A percentile compares a stretch with the other conserved stretches of the same genome.
phyloP scores from a whole-genome alignment of 768 basidiomycete genomes.

The Lentinula boryana region DNA sequence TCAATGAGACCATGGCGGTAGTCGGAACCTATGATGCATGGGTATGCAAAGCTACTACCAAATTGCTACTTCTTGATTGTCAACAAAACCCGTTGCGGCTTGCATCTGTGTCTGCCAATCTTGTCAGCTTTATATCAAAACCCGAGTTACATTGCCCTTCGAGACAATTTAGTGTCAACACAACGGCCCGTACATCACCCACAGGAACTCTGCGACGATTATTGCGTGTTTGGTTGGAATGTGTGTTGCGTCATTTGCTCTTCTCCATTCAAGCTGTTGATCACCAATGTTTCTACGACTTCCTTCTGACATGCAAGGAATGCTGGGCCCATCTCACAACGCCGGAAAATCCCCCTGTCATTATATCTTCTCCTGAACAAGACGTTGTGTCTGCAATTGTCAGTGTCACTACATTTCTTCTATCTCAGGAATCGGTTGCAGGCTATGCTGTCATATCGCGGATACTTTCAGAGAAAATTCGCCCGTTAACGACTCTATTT shows the following conservation, averaged over 20 bases:
- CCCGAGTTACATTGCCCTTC: background rate
- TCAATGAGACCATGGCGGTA: slow-evolving; percentile 24
- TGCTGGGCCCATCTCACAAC: background rate
- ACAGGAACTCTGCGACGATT: background rate
- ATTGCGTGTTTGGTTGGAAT: background rate
- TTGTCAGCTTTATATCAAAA: slow-evolving; percentile 16
- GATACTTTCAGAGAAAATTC: slow-evolving; percentile 18
- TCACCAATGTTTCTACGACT: background rate
- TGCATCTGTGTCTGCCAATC: slow-evolving; percentile 20
- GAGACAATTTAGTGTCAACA: background rate
- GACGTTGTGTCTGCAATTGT: background rate
- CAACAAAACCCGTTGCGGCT: slow-evolving; percentile 14
- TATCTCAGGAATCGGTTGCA: background rate
- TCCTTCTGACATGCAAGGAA: background rate
- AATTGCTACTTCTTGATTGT: slow-evolving; percentile 13
- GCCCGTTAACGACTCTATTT: slow-evolving; percentile 19
- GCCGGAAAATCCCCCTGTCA: background rate
- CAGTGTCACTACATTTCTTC: background rate
- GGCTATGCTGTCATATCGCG: slow-evolving; percentile 10
- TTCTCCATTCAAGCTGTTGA: background rate
- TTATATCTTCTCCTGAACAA: background rate
- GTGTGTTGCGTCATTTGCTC: background rate
- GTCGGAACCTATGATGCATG: slow-evolving; percentile 22
- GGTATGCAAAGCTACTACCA: slow-evolving; percentile 36
- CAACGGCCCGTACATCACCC: background rate